Base-by-base conservation (phyloP, 2,329 filamentous ascomycete species). In the Dichotomopilus funicola region DNA sequence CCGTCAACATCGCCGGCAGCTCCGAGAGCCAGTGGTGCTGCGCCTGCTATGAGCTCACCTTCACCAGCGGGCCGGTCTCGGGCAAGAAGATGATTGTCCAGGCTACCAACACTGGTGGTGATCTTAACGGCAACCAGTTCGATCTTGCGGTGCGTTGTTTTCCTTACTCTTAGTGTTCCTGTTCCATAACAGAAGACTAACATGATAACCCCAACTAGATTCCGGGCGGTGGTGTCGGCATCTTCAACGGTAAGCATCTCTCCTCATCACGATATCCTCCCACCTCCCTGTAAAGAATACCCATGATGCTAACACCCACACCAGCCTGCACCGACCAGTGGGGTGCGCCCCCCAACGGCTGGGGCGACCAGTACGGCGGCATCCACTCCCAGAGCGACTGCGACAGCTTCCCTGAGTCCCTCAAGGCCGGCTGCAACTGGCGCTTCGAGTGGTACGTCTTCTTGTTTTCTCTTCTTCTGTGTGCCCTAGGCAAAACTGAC, bases 51-150 rank as follows among this genome's bases (percentile, higher is more conserved):
- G 77, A 82, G 68, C 70, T 85, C 54, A 81, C 79, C 10, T 83
- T 85, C 64, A 83, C 79, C 9, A 76, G 74, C 65, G 77, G 76
- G 5, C 67, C 75, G 1, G 72, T 81, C 13, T 63, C 66, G 44
- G 79, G 80, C 49, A 83, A 84, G 72, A 81, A 74, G 65, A 77
- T 83, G 75, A 73, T 83, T 42, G 75, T 84, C 36, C 81, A 84
- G 69, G 79, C 79, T 8, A 80, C 77, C 12, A 84, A 83, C 63
- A 83, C 79, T 12, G 80, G 79, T 4, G 74, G 71, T 9, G 79
- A 82, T 61, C 66, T 82, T 54, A 74, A 73, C 4, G 65, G 72
- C 50, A 80, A 80, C 59, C 79, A 82, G 59, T 82, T 82, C 65
- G 78, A 82, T 67, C 64, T 82, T 54, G 72, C 72, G 36, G 70